These are phyloP conservation scores for Salvia rosmarinus DNA, from an alignment of 257 asterid species.

Conservation along the genomic window DNA sequence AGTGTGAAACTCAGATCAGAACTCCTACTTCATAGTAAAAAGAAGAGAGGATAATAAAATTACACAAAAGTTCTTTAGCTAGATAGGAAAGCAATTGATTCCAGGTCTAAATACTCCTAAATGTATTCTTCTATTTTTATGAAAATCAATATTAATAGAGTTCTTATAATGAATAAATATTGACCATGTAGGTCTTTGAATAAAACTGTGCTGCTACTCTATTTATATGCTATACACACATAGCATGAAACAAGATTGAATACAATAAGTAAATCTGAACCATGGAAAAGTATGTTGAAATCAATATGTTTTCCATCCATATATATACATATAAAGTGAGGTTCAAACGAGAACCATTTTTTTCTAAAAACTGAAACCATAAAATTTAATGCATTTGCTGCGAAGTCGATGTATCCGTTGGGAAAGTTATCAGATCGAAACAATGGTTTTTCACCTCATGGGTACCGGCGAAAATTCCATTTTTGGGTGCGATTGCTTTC, in stretches of 20 bases:
- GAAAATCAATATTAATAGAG: background rate
- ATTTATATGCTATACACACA: background rate
- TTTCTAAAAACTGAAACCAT: too few relatives aligned
- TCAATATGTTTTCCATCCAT: background rate
- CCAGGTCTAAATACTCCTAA: conserved; percentile 4
- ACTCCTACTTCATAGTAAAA: conserved; percentile 8
- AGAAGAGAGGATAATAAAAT: conserved; percentile 19
- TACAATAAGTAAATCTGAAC: background rate
- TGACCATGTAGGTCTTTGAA: background rate
- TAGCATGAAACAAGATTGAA: background rate
- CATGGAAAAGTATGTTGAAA: background rate
- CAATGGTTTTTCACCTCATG: too few relatives aligned
- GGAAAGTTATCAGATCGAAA: too few relatives aligned
- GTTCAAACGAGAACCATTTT: too few relatives aligned
- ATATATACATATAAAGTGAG: background rate
- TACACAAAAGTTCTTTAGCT: conserved; percentile 2
- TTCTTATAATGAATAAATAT: conserved; percentile 4
- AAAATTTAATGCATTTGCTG: too few relatives aligned
- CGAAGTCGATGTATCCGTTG: too few relatives aligned
- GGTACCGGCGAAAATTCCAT: too few relatives aligned
- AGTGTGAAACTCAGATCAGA: conserved; percentile 41
- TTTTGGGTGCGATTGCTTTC: too few relatives aligned
- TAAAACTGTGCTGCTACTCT: conserved; percentile 1
- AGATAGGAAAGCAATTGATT: conserved; percentile 15
- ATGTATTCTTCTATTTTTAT: background rate